Evolutionary conservation across 257 asterid genomes (phyloP), one percentile per base, ranked within the genome.

Genomic region (Cinchona pubescens): DNA sequence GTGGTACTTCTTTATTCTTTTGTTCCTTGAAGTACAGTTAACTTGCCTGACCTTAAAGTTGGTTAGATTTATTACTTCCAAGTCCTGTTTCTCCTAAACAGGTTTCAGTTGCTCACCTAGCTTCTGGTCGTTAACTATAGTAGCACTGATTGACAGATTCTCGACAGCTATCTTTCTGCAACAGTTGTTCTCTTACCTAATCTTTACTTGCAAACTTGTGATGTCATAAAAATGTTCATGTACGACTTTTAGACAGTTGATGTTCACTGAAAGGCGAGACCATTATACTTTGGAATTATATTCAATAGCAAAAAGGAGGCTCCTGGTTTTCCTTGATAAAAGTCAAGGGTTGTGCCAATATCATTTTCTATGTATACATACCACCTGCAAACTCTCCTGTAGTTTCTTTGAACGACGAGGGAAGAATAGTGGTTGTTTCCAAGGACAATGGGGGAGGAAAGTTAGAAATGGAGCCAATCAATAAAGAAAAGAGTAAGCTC

Each of bases 321-420:
- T 38, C 27, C 25, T 18, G 32, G 19, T 23, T 19, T 72, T 37
- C 67, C 14, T 72, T 10, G 19, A 58, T 38, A 21, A 18, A 34
- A 34, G 38, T 35, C 2, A 23, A 23, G 14, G 35, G 16, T 30
- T 35, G 35, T 12, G 3, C 43, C 12, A 66, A 60, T 74, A 27
- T 71, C 25, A 37, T 53, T 55, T n/a, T 65, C 53, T 71, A 64
- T 37, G 29, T 60, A 30, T 40, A 38, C 63, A 27, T 12, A 45
- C 68, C 16, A 23, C 63, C 40, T 38, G 59, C 71, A 27, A 43
- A 10, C 59, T 40, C 61, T 77, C 97, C 99, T 2, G 79, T 86
- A 23, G 99, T 92, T 66, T 86, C 97, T 59, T 83, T 90, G 72
- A 91, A 85, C 58, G 96, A 95, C 5, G 96, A 92, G 5, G 99